phyloP scores from a whole-genome alignment of 1,139 yeast species.

The Zygoascus sp. region DNA sequence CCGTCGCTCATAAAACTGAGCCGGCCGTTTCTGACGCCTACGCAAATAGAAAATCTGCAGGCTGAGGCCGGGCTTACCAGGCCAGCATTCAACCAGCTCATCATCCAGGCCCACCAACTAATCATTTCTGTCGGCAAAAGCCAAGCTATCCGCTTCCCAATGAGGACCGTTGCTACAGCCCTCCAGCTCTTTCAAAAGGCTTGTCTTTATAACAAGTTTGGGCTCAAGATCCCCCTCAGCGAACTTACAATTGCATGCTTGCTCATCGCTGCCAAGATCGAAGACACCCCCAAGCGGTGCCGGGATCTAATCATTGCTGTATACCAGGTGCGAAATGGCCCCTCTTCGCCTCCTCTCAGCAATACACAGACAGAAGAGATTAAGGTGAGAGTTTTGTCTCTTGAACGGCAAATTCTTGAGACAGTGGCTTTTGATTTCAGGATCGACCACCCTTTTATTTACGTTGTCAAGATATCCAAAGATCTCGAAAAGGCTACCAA shows the following conservation, averaged over 20 bases:
- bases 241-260: conserved; percentile 69
- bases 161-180: conserved; percentile 33
- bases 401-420: conserved; percentile 71
- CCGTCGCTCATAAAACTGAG: conserved; percentile 26
- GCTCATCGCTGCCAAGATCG: conserved; percentile 78
- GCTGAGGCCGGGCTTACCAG: conserved; percentile 20
- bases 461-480: conserved; percentile 64
- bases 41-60: conserved; percentile 24
- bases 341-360: conserved; percentile 15
- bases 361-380: conserved; percentile 19
- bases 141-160: conserved; percentile 29
- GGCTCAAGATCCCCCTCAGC: conserved; percentile 15
- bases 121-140: conserved; percentile 23
- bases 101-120: conserved; percentile 24
- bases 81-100: conserved; percentile 16
- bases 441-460: conserved; percentile 58
- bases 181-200: conserved; percentile 30
- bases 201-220: conserved; percentile 23
- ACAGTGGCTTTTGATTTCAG: conserved; percentile 72
- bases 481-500: conserved; percentile 37
- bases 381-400: conserved; percentile 23
- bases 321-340: conserved; percentile 24
- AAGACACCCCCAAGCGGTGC: conserved; percentile 81
- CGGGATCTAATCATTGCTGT: conserved; percentile 47
- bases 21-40: conserved; percentile 22